phyloP scores from a whole-genome alignment of 2,329 filamentous ascomycete species.

The Aspergillus thermomutatus region DNA sequence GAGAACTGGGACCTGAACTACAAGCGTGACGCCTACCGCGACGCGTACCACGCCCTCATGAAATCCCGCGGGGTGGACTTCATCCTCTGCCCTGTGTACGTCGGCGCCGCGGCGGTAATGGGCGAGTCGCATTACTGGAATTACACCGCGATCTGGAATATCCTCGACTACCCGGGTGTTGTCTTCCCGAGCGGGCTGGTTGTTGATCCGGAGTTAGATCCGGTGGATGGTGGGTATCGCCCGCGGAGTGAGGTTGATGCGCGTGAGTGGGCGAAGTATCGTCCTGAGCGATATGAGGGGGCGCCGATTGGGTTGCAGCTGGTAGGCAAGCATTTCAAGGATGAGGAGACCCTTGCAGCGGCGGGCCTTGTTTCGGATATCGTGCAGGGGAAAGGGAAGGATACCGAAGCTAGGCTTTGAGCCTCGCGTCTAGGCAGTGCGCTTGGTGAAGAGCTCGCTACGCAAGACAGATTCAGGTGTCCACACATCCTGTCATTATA shows the following conservation, averaged over 20 bases:
- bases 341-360: conserved; percentile 47
- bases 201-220: conserved; percentile 25
- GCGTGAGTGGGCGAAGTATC: conserved; percentile 32
- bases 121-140: conserved; percentile 36
- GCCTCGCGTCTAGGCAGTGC: background rate
- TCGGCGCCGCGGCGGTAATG: conserved; percentile 26
- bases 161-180: conserved; percentile 28
- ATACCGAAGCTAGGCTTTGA: background rate
- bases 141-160: conserved; percentile 34
- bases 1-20: conserved; percentile 28
- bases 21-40: conserved; percentile 26
- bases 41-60: conserved; percentile 31
- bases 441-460: background rate
- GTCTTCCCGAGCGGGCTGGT: conserved; percentile 28
- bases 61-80: conserved; percentile 29
- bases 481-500: conserved; percentile 12
- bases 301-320: conserved; percentile 53
- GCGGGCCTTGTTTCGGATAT: conserved; percentile 24
- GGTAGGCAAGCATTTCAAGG: conserved; percentile 49
- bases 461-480: background rate
- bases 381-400: conserved; percentile 6
- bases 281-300: conserved; percentile 32
- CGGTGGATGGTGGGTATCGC: conserved; percentile 17
- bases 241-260: conserved; percentile 26
- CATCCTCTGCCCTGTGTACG: conserved; percentile 28